Conservation (phyloP, 345 rosid species). For the Psidium guajava region DNA sequence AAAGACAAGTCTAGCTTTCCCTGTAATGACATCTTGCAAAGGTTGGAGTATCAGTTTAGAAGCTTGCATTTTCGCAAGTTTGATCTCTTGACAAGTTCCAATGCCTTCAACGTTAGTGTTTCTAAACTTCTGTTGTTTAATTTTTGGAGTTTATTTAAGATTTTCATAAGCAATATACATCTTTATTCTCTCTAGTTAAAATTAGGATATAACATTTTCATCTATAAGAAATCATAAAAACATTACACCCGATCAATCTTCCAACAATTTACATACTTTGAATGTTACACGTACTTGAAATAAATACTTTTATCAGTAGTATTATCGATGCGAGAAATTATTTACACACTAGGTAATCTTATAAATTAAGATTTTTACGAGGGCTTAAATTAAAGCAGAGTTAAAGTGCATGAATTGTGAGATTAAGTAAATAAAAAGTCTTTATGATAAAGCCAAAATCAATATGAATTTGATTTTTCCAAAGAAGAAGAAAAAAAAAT, state of each 20-base stretch:
- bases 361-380: background rate
- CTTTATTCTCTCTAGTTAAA: background rate
- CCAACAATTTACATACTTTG: background rate
- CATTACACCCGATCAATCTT: background rate
- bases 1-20: background rate
- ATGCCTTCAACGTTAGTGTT: background rate
- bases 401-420: background rate
- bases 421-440: background rate
- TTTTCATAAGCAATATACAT: background rate
- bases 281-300: background rate
- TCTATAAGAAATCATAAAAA: background rate
- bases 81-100: background rate
- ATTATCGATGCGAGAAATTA: background rate
- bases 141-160: background rate
- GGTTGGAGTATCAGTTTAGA: background rate
- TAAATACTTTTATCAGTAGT: background rate
- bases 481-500: background rate
- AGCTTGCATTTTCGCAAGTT: background rate
- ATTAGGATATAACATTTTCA: background rate
- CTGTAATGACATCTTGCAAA: background rate
- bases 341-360: background rate
- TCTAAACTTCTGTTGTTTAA: background rate
- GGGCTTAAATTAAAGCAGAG: background rate
- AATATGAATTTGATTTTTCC: background rate
- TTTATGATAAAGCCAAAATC: background rate